phyloP scores from a whole-genome alignment of 1,139 yeast genomes.

The Spencermartinsiella ligniputridi region DNA sequence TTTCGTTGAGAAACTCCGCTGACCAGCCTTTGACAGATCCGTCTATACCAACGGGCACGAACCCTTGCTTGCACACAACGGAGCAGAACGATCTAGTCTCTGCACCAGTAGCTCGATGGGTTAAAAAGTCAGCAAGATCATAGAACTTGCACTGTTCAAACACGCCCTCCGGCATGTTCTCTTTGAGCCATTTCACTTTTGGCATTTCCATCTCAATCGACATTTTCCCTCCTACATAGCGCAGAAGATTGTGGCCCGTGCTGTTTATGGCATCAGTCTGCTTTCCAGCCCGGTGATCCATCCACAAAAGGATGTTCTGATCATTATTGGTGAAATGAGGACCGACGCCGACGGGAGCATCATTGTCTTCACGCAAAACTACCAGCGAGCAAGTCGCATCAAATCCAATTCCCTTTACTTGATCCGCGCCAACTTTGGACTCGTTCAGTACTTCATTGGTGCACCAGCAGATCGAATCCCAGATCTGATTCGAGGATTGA shows the following conservation, averaged over 20 bases:
- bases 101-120: slow-evolving; percentile 82
- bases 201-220: slow-evolving; percentile 98
- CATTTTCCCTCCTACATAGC: slow-evolving; percentile 97
- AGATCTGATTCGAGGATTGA: slow-evolving; percentile 88
- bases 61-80: slow-evolving; percentile 92
- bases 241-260: slow-evolving; percentile 70
- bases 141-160: slow-evolving; percentile 75
- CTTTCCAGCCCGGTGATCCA: slow-evolving; percentile 95
- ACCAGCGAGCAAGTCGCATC: slow-evolving; percentile 97
- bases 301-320: slow-evolving; percentile 90
- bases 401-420: slow-evolving; percentile 83
- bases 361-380: slow-evolving; percentile 61
- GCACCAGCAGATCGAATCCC: slow-evolving; percentile 84
- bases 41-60: slow-evolving; percentile 87
- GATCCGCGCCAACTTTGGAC: slow-evolving; percentile 61
- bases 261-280: slow-evolving; percentile 80
- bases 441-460: slow-evolving; percentile 69
- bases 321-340: slow-evolving; percentile 71
- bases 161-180: slow-evolving; percentile 64
- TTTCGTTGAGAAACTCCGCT: slow-evolving; percentile 57
- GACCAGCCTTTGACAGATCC: slow-evolving; percentile 89
- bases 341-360: slow-evolving; percentile 81
- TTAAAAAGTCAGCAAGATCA: slow-evolving; percentile 85
- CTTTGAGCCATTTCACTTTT: slow-evolving; percentile 93
- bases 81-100: slow-evolving; percentile 88